These are phyloP conservation scores for Talaromyces rugulosus DNA, from an alignment of 2,329 filamentous ascomycete species.

Conservation along the genomic window DNA sequence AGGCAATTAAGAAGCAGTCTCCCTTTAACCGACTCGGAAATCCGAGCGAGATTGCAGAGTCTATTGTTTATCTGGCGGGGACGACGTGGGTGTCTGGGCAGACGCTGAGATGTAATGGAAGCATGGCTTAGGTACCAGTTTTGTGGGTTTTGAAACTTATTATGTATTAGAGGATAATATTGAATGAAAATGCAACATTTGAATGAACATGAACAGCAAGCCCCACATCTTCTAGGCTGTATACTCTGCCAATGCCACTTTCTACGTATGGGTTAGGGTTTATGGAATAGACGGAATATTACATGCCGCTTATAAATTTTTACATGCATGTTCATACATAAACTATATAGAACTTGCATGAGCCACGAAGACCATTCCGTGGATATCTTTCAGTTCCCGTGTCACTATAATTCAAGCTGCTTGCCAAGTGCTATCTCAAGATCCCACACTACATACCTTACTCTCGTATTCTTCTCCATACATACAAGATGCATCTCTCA, in stretches of 20 bases:
- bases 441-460: neutral
- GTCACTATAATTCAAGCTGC: neutral
- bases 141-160: neutral
- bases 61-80: slow-evolving; percentile 38
- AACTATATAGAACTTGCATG: neutral
- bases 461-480: neutral
- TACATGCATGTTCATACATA: neutral
- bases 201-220: too few species aligned
- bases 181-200: too few species aligned
- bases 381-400: too few species aligned
- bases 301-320: neutral
- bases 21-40: slow-evolving; percentile 21
- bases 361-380: too few species aligned
- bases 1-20: slow-evolving; percentile 17
- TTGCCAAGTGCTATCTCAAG: neutral
- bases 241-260: too few species aligned
- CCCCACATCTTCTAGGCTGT: too few species aligned
- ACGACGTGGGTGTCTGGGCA: slow-evolving; percentile 48
- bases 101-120: slow-evolving; percentile 44
- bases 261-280: neutral
- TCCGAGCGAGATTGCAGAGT: slow-evolving; percentile 40
- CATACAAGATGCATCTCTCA: slow-evolving; percentile 5
- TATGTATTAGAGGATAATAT: neutral
- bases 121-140: neutral
- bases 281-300: neutral